phyloP scores from a whole-genome alignment of 169 alveolate genomes.

The Plasmodium adleri region DNA sequence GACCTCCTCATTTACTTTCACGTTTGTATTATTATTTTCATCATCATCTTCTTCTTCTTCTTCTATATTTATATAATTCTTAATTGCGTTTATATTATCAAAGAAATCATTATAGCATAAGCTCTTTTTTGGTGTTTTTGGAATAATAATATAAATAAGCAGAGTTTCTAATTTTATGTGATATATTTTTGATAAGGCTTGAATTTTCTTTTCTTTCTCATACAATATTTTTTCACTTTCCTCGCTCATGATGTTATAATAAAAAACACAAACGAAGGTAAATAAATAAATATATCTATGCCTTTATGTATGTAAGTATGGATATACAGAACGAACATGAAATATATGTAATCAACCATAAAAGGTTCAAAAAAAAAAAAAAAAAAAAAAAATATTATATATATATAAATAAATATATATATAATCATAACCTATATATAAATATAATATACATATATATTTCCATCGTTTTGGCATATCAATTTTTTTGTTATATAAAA shows the following conservation, averaged over 20 bases:
- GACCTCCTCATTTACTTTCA: background rate
- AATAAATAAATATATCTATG: too few relatives aligned
- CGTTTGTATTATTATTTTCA: slow-evolving; percentile 4
- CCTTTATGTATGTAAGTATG: background rate
- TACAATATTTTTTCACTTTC: slow-evolving; percentile 1
- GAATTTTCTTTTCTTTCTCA: slow-evolving; percentile 23
- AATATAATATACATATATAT: too few relatives aligned
- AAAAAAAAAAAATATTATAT: background rate
- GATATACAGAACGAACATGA: slow-evolving; percentile 2
- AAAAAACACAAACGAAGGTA: background rate
- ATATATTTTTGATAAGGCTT: slow-evolving; percentile 19
- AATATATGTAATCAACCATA: background rate
- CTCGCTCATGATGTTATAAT: slow-evolving; percentile 1
- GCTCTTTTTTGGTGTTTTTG: slow-evolving; percentile 7
- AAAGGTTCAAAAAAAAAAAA: slow-evolving; percentile 1
- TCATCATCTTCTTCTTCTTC: background rate
- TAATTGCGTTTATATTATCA: slow-evolving; percentile 9
- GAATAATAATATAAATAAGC: slow-evolving; percentile 61
- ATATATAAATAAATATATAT: background rate
- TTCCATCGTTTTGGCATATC: too few relatives aligned
- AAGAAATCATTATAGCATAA: slow-evolving; percentile 46
- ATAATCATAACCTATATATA: too few relatives aligned
- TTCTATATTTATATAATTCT: slow-evolving; percentile 28
- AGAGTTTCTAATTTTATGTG: slow-evolving; percentile 46
- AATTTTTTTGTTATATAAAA: too few relatives aligned